phyloP scores from a whole-genome alignment of 148 eudicot genomes.

The Mesembryanthemum crystallinum region DNA sequence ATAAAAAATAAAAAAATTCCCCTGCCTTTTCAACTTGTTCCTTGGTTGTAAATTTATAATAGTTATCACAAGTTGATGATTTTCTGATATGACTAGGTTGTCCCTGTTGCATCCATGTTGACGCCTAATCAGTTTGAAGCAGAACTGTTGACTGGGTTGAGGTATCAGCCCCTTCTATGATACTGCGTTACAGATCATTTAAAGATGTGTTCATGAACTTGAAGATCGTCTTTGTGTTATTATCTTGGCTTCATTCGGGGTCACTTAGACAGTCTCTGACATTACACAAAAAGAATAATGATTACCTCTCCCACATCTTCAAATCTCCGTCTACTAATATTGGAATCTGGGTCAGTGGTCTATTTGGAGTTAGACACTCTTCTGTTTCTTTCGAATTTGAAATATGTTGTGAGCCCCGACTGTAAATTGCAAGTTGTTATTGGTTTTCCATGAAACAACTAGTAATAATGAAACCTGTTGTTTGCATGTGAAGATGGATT shows the following conservation, averaged over 20 bases:
- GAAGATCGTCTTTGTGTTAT: background rate
- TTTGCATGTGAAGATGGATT: background rate
- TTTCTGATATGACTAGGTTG: conserved; percentile 62
- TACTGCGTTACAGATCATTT: background rate
- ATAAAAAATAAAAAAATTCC: too few relatives aligned
- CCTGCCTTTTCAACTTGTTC: background rate
- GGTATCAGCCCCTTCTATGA: conserved; percentile 39
- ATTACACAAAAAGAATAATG: background rate
- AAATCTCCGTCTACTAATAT: background rate
- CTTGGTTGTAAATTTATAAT: background rate
- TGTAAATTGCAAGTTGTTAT: background rate
- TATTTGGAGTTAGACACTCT: background rate
- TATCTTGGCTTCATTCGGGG: background rate
- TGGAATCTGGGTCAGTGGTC: background rate
- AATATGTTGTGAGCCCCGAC: background rate
- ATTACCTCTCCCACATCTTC: background rate
- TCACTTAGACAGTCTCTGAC: background rate
- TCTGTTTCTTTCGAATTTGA: background rate
- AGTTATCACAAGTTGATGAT: conserved; percentile 7
- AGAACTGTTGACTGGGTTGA: conserved; percentile 75
- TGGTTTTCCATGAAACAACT: background rate
- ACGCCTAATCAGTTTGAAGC: conserved; percentile 99
- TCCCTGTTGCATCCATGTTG: conserved; percentile 97
- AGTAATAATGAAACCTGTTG: background rate
- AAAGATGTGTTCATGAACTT: conserved; percentile 1